Evolutionary conservation across 805 yeast genomes (phyloP), one percentile per base, ranked within the genome.

Genomic region (Lachancea fermentati): DNA sequence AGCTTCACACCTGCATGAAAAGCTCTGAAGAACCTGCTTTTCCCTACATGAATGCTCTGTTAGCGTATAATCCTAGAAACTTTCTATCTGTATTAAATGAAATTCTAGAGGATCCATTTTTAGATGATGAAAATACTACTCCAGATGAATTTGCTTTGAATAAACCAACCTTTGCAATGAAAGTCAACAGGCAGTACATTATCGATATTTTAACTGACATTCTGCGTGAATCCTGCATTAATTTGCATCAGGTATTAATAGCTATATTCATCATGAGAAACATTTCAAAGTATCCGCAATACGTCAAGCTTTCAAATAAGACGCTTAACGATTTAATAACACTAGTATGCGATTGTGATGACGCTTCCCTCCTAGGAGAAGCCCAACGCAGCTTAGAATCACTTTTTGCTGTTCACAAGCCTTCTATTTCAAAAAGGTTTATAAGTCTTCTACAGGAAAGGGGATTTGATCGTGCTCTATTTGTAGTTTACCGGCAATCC

Each of bases 271-370:
- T 91, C 25, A 85, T 91, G 0, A 63, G 91, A 43, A 89, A 85
- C 54, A 78, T 81, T 46, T 82, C 96, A 2, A 93, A 91, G 55
- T 91, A 84, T 58, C 69, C 76, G 9, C 98, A 91, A 60, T 89
- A 85, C 46, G 71, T 91, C 8, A 69, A 86, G 32, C 58, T 93
- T 1, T 74, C 88, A 1, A 93, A 81, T 41, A 66, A 76, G 1
- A 62, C 68, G 2, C 55, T 84, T 31, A 71, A 72, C 4, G 55
- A 60, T 3, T 63, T 82, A 0, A 63, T 83, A 18, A 62, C 68
- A 3, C 61, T 58, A 3, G 61, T 88, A 26, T 81, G 85, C 50
- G 49, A 65, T 14, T 65, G 57, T 36, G 50, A 63, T 12, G 59
- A 58, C 7, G 50, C 51, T 11, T 41, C 46, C 4, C 51, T 49